These are phyloP conservation scores for Smithsoniella earleae DNA, from an alignment of 163 green algal species.

Conservation along the genomic window DNA sequence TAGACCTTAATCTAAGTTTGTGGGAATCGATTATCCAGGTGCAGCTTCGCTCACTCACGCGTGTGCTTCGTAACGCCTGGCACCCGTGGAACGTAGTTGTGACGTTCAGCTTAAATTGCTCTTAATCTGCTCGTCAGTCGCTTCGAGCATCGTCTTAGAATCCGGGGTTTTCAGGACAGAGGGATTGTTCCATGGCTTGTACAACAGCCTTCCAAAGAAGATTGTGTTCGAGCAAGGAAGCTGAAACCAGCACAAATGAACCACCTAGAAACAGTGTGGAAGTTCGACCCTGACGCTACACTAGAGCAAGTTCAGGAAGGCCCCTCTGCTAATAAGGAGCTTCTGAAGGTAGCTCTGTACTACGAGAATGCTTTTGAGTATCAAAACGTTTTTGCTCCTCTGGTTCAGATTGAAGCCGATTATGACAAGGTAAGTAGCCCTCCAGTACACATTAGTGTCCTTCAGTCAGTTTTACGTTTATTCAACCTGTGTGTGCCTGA, in stretches of 20 bases:
- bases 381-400: constrained; percentile 76
- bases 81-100: no score
- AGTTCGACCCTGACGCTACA: constrained; percentile 60
- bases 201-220: constrained; percentile 59
- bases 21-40: constrained; percentile 56
- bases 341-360: constrained; percentile 56
- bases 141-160: no score
- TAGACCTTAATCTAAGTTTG: constrained; percentile 67
- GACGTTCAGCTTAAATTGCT: no score
- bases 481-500: no score
- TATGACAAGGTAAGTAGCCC: constrained; percentile 62
- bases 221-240: constrained; percentile 59
- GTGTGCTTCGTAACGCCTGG: no score
- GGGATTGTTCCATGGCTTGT: constrained; percentile 89
- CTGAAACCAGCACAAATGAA: constrained; percentile 55
- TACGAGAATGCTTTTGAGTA: constrained; percentile 65
- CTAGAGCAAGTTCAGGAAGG: constrained; percentile 63
- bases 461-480: no score
- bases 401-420: constrained; percentile 90
- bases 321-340: constrained; percentile 51
- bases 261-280: constrained; percentile 87
- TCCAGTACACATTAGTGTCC: not conserved
- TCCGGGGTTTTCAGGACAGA: constrained; percentile 78
- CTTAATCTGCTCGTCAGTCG: no score
- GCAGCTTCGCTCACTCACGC: not conserved